phyloP scores from a whole-genome alignment of 192 early-diverging fungal genomes.

The Coemansia javaensis region DNA sequence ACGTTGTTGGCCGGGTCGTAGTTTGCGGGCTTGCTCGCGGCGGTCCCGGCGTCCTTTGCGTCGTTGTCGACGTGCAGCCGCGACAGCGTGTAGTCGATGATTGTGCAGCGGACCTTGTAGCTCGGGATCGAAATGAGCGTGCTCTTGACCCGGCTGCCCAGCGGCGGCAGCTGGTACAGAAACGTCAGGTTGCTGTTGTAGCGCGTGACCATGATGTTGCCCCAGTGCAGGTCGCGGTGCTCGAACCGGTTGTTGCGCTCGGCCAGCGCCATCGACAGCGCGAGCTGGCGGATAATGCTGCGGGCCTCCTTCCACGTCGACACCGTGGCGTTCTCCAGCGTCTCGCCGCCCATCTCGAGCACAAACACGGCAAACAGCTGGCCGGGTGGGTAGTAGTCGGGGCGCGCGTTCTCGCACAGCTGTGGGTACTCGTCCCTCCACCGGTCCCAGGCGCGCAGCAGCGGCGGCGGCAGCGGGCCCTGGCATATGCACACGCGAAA shows the following conservation, averaged over 20 bases:
- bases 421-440: conserved; percentile 54
- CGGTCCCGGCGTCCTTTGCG: conserved; percentile 4
- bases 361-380: conserved; percentile 74
- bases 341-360: conserved; percentile 68
- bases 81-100: conserved; percentile 73
- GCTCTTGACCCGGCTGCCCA: conserved; percentile 26
- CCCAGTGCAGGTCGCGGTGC: conserved; percentile 74
- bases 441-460: conserved; percentile 69
- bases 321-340: conserved; percentile 53
- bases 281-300: conserved; percentile 64
- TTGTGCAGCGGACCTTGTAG: conserved; percentile 57
- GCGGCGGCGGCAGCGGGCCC: conserved; percentile 59
- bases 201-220: conserved; percentile 61
- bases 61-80: conserved; percentile 54
- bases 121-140: conserved; percentile 54
- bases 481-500: conserved; percentile 62
- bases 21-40: conserved; percentile 19
- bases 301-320: conserved; percentile 63
- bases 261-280: conserved; percentile 54
- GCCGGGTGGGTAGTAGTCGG: conserved; percentile 59
- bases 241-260: conserved; percentile 56
- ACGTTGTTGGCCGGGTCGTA: conserved; percentile 43
- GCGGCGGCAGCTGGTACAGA: conserved; percentile 45
- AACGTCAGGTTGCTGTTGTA: conserved; percentile 45
- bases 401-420: conserved; percentile 68